These are phyloP conservation scores for Carex sylvatica DNA, from an alignment of 202 grass and related monocot species.

Conservation along the genomic window DNA sequence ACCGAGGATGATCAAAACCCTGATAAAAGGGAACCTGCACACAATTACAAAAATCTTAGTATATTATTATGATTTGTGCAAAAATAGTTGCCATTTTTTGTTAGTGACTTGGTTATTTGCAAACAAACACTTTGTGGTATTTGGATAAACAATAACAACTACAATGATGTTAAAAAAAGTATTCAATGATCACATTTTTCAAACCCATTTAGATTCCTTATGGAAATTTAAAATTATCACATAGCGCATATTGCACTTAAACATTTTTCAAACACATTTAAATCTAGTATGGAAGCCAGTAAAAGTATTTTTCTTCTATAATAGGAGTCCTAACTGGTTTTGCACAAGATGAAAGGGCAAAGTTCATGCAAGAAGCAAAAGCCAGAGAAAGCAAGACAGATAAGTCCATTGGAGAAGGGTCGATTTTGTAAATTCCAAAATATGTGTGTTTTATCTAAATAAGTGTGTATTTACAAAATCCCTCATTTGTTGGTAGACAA, in stretches of 20 bases:
- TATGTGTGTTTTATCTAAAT: background rate
- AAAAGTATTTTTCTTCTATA: background rate
- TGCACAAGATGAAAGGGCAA: background rate
- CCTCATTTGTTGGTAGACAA: background rate
- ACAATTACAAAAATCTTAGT: background rate
- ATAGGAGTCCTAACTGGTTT: background rate
- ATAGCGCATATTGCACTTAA: no score
- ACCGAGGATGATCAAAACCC: constrained; percentile 65
- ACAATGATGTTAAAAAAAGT: no score
- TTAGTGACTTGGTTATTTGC: no score
- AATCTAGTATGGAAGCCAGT: background rate
- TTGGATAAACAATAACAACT: no score
- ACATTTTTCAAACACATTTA: no score
- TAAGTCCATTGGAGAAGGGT: background rate
- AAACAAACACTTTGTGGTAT: no score
- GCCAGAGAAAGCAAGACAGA: background rate
- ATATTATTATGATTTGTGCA: background rate
- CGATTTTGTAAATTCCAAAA: background rate
- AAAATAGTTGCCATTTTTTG: background rate
- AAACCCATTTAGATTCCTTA: background rate
- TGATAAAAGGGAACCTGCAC: constrained; percentile 88
- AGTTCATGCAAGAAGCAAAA: background rate
- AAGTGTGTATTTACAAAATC: background rate
- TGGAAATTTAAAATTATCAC: no score
- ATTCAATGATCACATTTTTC: background rate